A percentile compares a stretch with the other conserved stretches of the same genome.
These are phyloP conservation scores for Hygrophorus russula DNA, from an alignment of 768 basidiomycete species.

Conservation along the genomic window DNA sequence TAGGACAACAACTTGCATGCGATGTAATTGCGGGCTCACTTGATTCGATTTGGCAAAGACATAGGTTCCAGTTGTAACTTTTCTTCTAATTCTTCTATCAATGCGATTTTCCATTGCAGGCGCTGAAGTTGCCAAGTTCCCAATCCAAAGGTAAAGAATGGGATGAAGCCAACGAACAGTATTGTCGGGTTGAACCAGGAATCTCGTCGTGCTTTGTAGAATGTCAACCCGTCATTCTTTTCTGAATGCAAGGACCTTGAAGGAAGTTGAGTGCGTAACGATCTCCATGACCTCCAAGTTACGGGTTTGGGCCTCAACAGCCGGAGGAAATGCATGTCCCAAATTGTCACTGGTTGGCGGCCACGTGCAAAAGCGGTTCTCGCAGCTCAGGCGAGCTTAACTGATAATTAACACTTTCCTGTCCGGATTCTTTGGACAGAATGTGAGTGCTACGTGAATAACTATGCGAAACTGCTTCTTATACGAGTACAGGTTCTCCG, in stretches of 20 bases:
- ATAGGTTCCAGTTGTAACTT: conserved; percentile 77
- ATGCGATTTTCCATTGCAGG: conserved; percentile 86
- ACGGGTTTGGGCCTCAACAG: not conserved
- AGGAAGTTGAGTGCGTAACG: not conserved
- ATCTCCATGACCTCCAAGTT: not conserved
- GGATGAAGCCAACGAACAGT: conserved; percentile 72
- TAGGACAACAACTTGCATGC: too few relatives aligned
- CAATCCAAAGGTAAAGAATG: conserved; percentile 80
- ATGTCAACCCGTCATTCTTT: conserved; percentile 25
- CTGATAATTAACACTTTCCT: too few relatives aligned
- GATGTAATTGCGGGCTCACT: conserved; percentile 38
- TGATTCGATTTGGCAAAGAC: conserved; percentile 69
- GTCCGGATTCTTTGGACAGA: not conserved
- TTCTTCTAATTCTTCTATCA: conserved; percentile 90
- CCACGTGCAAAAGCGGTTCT: not conserved
- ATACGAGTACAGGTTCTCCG: conserved; percentile 25
- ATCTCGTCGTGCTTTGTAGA: conserved; percentile 48
- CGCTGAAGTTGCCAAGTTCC: conserved; percentile 93
- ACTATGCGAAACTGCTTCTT: not conserved
- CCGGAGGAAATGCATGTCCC: too few relatives aligned
- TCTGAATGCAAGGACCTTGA: conserved; percentile 5
- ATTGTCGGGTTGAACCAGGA: conserved; percentile 61
- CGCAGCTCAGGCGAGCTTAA: not conserved
- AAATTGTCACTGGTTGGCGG: too few relatives aligned
- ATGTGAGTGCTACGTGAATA: conserved; percentile 3